These are phyloP conservation scores for Dendrobium catenatum DNA, from an alignment of 106 monocot genomes.

Conservation along the genomic window DNA sequence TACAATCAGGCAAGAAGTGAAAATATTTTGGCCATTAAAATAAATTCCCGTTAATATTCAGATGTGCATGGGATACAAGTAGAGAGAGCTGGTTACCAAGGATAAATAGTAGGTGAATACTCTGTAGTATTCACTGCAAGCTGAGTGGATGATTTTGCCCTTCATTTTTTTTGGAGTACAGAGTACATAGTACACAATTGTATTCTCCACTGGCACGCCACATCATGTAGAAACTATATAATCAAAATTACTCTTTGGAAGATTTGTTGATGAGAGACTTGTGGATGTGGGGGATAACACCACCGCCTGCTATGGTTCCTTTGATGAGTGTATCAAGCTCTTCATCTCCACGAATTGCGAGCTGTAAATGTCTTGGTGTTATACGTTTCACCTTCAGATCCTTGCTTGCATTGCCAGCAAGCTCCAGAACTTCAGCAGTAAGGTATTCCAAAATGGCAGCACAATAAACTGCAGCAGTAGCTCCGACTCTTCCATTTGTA, in stretches of 20 bases:
- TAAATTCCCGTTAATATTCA: too few species aligned
- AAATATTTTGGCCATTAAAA: too few species aligned
- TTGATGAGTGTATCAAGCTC: slow-evolving; percentile 34
- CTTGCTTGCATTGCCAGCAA: slow-evolving; percentile 35
- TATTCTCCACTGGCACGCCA: too few species aligned
- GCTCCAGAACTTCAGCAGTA: slow-evolving; percentile 28
- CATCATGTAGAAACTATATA: too few species aligned
- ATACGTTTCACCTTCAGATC: slow-evolving; percentile 33
- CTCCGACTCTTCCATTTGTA: slow-evolving; percentile 29
- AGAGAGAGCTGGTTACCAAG: too few species aligned
- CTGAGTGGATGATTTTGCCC: too few species aligned
- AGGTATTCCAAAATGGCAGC: slow-evolving; percentile 31
- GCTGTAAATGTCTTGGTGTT: slow-evolving; percentile 27
- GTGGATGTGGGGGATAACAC: slow-evolving; percentile 36
- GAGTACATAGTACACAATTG: too few species aligned
- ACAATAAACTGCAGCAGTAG: slow-evolving; percentile 32
- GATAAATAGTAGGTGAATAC: too few species aligned
- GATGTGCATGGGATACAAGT: too few species aligned
- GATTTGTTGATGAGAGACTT: slow-evolving; percentile 42
- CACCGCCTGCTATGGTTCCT: slow-evolving; percentile 31
- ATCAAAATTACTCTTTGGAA: slow-evolving; percentile 14
- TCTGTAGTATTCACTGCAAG: too few species aligned
- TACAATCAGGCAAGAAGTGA: too few species aligned
- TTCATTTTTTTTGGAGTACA: too few species aligned
- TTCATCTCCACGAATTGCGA: slow-evolving; percentile 26